phyloP scores from a whole-genome alignment of 2,329 filamentous ascomycete species.

The Pseudonectria buxi region DNA sequence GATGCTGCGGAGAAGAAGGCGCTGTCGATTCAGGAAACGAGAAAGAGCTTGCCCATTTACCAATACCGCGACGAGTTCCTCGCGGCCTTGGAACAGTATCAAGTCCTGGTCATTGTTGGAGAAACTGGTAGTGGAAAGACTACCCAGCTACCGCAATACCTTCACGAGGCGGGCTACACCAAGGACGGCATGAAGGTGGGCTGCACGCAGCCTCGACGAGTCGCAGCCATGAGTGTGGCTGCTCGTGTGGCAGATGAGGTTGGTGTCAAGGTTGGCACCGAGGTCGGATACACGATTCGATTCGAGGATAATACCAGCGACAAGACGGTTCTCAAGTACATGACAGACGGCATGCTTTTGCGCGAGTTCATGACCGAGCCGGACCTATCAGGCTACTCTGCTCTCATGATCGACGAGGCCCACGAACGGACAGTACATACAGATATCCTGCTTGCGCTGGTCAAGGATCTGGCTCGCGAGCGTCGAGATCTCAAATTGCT shows the following conservation, averaged over 20 bases:
- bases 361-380: slow-evolving; percentile 87
- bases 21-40: slow-evolving; percentile 80
- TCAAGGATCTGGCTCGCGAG: slow-evolving; percentile 81
- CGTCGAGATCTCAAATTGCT: slow-evolving; percentile 82
- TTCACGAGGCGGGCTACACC: slow-evolving; percentile 86
- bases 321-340: slow-evolving; percentile 89
- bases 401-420: slow-evolving; percentile 94
- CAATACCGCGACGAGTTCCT: slow-evolving; percentile 80
- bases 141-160: slow-evolving; percentile 88
- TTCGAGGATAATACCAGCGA: slow-evolving; percentile 91
- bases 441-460: slow-evolving; percentile 78
- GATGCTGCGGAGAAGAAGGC: slow-evolving; percentile 85
- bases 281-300: slow-evolving; percentile 90
- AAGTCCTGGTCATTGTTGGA: slow-evolving; percentile 85
- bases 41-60: slow-evolving; percentile 87
- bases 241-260: slow-evolving; percentile 92
- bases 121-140: slow-evolving; percentile 96
- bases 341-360: slow-evolving; percentile 94
- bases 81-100: slow-evolving; percentile 76
- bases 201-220: slow-evolving; percentile 89
- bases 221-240: slow-evolving; percentile 97
- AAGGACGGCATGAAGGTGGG: slow-evolving; percentile 79
- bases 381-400: slow-evolving; percentile 73
- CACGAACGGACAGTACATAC: slow-evolving; percentile 91
- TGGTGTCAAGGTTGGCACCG: slow-evolving; percentile 79